Evolutionary conservation across 257 asterid genomes (phyloP), one percentile per base, ranked within the genome.

Genomic region (Solanum pimpinellifolium): DNA sequence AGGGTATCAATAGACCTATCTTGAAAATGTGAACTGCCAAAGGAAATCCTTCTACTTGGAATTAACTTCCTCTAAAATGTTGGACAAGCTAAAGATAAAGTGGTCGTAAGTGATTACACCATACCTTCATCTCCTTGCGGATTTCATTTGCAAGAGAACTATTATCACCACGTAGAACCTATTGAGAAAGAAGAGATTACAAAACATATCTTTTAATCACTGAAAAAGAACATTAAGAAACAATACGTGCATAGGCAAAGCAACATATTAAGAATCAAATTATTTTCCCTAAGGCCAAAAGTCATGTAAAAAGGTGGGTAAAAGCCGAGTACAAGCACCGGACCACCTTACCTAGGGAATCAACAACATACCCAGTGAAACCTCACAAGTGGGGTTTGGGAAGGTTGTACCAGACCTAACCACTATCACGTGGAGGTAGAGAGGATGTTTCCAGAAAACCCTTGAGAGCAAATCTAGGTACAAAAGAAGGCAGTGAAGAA

Each of bases 121-220:
- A 33, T 90, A 95, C 98, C 98, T 95, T 97, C 96, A 95, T 97
- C 92, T 97, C 99, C 91, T 94, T 95, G 91, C 98, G 98, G 90
- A 97, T 97, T 93, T 95, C 99, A 89, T 94, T 95, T 59, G 99
- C 99, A 91, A 95, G 98, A 86, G 94, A 91, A 90, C 98, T 95
- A 90, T 97, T 97, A 94, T 95, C 99, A 84, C 98, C 99, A 89
- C 94, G 97, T 84, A 97, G 92, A 88, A 95, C 98, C 99, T 97
- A 87, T 81, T 75, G 86, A 85, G 78, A 86, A 39, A 47, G 69
- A 81, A 81, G 85, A 47, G 20, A 81, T 49, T 29, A 49, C 9
- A 47, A 80, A 81, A 29, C 33, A 44, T 21, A 49, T 49, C 29
- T 39, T 39, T 49, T 52, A 29, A 69, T 49, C 46, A 29, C 16